Conservation (phyloP, 306 rosid genomes). For the Quercus parvula region DNA sequence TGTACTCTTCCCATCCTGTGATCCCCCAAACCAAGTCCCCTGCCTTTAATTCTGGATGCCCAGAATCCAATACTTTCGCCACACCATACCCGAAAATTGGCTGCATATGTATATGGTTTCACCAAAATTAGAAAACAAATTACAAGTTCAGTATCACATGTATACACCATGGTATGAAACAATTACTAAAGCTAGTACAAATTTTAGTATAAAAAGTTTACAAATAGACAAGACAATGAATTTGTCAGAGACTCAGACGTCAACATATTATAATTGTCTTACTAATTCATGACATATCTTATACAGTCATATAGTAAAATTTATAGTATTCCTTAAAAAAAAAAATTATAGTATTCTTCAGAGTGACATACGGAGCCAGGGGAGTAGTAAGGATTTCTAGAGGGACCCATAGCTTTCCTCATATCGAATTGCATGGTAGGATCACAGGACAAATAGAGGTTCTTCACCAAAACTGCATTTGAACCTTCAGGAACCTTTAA, state of each 20-base stretch:
- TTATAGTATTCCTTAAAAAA: no score
- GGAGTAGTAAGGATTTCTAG: constrained; percentile 3
- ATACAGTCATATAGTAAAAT: no score
- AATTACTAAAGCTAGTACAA: background rate
- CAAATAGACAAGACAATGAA: background rate
- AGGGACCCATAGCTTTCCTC: constrained; percentile 2
- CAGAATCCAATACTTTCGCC: constrained; percentile 43
- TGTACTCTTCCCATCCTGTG: constrained; percentile 57
- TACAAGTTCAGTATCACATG: background rate
- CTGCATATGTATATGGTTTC: background rate
- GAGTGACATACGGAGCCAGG: constrained; percentile 38
- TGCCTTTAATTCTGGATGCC: constrained; percentile 34
- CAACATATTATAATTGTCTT: no score
- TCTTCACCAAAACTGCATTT: constrained; percentile 48
- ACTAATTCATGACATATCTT: background rate
- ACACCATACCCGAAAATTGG: constrained; percentile 45
- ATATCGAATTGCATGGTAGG: constrained; percentile 40
- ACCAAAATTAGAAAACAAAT: no score
- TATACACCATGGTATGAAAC: background rate
- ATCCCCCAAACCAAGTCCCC: constrained; percentile 50
- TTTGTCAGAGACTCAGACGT: no score
- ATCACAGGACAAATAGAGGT: constrained; percentile 61
- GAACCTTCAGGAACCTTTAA: constrained; percentile 33
- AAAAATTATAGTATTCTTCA: no score
- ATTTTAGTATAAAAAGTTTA: background rate